Base-by-base conservation (phyloP, 495 filamentous ascomycete species). In the Hypoxylon fragiforme region DNA sequence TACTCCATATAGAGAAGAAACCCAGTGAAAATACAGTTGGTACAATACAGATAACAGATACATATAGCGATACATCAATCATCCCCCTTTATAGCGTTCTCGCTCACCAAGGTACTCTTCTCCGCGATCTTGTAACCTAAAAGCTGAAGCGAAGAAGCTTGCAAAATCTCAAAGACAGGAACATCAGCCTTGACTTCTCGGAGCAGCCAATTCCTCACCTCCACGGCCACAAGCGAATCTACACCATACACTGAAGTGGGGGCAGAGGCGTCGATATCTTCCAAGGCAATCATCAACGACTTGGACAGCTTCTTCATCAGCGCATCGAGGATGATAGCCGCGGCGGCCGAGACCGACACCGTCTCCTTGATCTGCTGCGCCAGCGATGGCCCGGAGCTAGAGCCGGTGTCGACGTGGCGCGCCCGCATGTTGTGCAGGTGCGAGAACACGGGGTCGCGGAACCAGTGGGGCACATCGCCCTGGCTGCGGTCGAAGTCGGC, bases 201-300 rank as follows among this genome's bases (percentile, higher is more conserved):
- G 22, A 58, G 62, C 34, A 74, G 60, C 76, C 76, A 79, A 2
- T 59, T 47, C 0, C 75, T 63, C 1, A 75, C 39, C 32, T 73
- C 72, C 1, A 76, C 70, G 0, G 76, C 75, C 0, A 74, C 63
- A 2, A 79, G 61, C 5, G 73, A 76, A 48, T 79, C 76, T 0
- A 76, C 67, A 0, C 75, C 76, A 2, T 63, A 74, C 13, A 20
- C 40, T 3, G 39, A 19, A 7, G 40, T 44, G 7, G 39, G 39
- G n/a, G 19, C 19, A 0, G 19, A 7, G 2, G 31, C 39, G 15
- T 52, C 39, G 1, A 52, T 52, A 21, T 52, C 49, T 20, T 52
- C 49, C 3, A 30, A 2, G 21, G 30, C 20, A 7, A 52, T 42
- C 32, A 37, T 37, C 15, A 52, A 14, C 21, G 49, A 16, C 24